These are phyloP conservation scores for Candolleomyces efflorescens DNA, from an alignment of 768 basidiomycete genomes.

Conservation along the genomic window DNA sequence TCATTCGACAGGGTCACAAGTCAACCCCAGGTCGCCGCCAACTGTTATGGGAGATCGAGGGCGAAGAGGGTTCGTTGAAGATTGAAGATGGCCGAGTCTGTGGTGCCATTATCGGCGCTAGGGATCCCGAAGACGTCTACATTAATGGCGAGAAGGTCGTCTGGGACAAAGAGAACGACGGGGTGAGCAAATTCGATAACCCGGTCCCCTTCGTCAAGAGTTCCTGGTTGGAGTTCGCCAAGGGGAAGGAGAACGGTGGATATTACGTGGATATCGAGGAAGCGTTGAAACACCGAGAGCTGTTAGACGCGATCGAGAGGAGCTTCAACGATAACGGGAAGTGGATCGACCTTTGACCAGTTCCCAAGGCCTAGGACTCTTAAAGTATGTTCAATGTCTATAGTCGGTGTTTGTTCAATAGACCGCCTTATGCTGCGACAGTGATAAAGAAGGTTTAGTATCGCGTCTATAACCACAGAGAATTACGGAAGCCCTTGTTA, in stretches of 20 bases:
- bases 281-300: constrained; percentile 13
- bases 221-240: constrained; percentile 11
- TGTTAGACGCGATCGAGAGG: constrained; percentile 14
- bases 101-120: neutral
- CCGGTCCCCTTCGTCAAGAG: neutral
- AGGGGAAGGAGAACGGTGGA: constrained; percentile 8
- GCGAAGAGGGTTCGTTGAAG: constrained; percentile 12
- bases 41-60: constrained; percentile 14
- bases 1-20: constrained; percentile 1
- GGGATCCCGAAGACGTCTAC: constrained; percentile 10
- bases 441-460: too few species aligned
- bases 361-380: neutral
- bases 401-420: too few species aligned
- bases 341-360: neutral
- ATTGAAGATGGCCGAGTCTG: constrained; percentile 7
- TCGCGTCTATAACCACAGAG: too few species aligned
- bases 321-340: constrained; percentile 6
- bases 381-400: too few species aligned
- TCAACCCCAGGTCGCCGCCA: constrained; percentile 7
- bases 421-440: too few species aligned
- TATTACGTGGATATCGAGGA: constrained; percentile 17
- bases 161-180: constrained; percentile 1
- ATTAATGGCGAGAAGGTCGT: constrained; percentile 16
- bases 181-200: neutral
- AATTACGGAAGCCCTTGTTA: too few species aligned